phyloP scores from a whole-genome alignment of 78 protist genomes.

The Speleostelium caveatum region DNA sequence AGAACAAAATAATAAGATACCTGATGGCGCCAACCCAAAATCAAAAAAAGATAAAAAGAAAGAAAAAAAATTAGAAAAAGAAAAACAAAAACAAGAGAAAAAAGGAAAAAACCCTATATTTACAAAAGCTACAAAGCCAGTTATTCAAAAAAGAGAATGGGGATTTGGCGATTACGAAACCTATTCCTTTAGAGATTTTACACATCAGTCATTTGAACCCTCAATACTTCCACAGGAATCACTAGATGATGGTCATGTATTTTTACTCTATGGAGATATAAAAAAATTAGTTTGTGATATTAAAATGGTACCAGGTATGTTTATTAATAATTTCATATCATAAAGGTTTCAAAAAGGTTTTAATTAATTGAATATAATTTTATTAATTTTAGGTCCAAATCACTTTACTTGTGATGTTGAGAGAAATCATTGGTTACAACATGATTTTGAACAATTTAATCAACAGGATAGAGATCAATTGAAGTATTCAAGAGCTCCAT shows the following conservation, averaged over 20 bases:
- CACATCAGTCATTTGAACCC: not conserved
- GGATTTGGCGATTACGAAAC: not conserved
- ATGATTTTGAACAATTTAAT: slow-evolving; percentile 42
- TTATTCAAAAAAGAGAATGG: too few species aligned
- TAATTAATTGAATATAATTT: too few species aligned
- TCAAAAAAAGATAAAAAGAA: too few species aligned
- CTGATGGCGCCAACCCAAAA: not conserved
- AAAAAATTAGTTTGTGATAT: slow-evolving; percentile 55
- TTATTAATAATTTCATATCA: too few species aligned
- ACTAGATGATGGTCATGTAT: slow-evolving; percentile 57
- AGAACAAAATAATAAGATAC: not conserved
- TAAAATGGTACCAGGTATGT: slow-evolving; percentile 72
- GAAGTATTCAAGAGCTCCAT: not conserved
- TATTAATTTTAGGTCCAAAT: too few species aligned
- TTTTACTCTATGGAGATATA: slow-evolving; percentile 63
- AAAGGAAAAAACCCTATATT: too few species aligned
- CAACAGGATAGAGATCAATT: not conserved
- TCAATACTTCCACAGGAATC: slow-evolving; percentile 29
- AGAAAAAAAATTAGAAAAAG: too few species aligned
- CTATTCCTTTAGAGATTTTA: too few species aligned
- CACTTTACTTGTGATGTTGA: not conserved
- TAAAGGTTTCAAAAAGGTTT: too few species aligned
- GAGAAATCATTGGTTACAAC: not conserved
- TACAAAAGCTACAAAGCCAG: too few species aligned
- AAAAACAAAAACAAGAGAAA: too few species aligned